Conservation (phyloP, 805 yeast species). For the Ogataea glucozyma region DNA sequence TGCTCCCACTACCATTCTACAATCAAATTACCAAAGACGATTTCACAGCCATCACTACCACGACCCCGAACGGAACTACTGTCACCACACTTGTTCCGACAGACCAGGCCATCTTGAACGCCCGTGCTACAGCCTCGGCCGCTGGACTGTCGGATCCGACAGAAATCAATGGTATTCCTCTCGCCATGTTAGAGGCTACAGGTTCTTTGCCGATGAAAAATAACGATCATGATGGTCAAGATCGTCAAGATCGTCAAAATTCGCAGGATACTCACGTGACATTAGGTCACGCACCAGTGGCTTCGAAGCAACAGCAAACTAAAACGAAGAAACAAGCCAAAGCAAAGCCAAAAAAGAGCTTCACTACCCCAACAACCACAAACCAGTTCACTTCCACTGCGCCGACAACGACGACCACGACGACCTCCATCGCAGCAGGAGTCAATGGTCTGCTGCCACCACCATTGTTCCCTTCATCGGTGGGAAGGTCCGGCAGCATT, state of each 20-base stretch:
- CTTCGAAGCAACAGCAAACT: neutral
- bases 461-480: slow-evolving; percentile 27
- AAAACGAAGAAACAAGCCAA: slow-evolving; percentile 8
- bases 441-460: slow-evolving; percentile 30
- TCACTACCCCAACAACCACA: neutral
- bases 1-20: slow-evolving; percentile 83
- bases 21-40: slow-evolving; percentile 89
- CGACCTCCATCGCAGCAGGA: slow-evolving; percentile 28
- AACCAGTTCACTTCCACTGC: slow-evolving; percentile 3
- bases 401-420: slow-evolving; percentile 19
- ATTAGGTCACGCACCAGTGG: too few relatives aligned
- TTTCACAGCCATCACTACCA: slow-evolving; percentile 78
- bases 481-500: slow-evolving; percentile 4
- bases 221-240: too few relatives aligned
- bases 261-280: too few relatives aligned
- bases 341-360: slow-evolving; percentile 11
- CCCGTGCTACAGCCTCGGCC: slow-evolving; percentile 57
- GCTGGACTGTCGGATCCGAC: slow-evolving; percentile 53
- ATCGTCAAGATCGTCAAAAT: too few relatives aligned
- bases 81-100: slow-evolving; percentile 88
- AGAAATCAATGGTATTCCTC: slow-evolving; percentile 41
- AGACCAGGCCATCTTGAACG: slow-evolving; percentile 66
- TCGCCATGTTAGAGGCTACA: slow-evolving; percentile 70
- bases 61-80: slow-evolving; percentile 92
- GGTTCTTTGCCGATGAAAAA: slow-evolving; percentile 52